Evolutionary conservation across 768 basidiomycete species (phyloP), one percentile per base, ranked within the genome.

Genomic region (Boletus fagicola): DNA sequence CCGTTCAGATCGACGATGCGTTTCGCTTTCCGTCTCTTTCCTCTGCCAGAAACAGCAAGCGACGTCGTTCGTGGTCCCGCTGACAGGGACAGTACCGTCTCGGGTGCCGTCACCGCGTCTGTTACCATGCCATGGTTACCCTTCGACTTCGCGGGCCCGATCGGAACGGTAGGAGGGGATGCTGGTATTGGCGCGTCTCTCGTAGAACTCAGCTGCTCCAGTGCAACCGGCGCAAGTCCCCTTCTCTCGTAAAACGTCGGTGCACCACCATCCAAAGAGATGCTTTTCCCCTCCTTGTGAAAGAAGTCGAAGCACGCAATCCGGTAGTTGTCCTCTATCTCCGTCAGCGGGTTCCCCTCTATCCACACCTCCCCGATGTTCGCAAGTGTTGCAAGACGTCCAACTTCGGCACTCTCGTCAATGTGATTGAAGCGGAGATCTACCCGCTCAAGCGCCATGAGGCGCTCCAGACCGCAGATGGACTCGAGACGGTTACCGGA

Each of bases 401-500:
- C 90, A 10, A 98, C 78, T 71, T 98, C 96, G 11, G 84, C 85
- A 47, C 83, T 83, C 62, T 98, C 96, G 49, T 88, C 84, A 36
- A 98, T 75, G 52, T 83, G 75, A 62, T 98, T 98, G 53, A 77
- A 70, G 7, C 93, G 82, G 16, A 98, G 76, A 71, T 98, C 95
- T 30, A 97, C 80, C 36, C 90, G 83, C 68, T 95, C 88, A 12
- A 98, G 81, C 3, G 85, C 89, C 55, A 82, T 76, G 0, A 98
- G 79, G n/a, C 94, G 85, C 72, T 98, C 96, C 8, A 98, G 80
- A 18, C 96, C 96, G 58, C 93, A 94, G 53, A 98, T 83, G n/a
- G 92, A 94, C 66, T 96, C 93, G 50, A 98, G 83, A 5, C 96
- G 85, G 67, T 98, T 98, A 53, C 80, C 77, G 1, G 90, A 82